Evolutionary conservation across 768 basidiomycete species (phyloP).

Genomic region (Exsudoporus frostii): DNA sequence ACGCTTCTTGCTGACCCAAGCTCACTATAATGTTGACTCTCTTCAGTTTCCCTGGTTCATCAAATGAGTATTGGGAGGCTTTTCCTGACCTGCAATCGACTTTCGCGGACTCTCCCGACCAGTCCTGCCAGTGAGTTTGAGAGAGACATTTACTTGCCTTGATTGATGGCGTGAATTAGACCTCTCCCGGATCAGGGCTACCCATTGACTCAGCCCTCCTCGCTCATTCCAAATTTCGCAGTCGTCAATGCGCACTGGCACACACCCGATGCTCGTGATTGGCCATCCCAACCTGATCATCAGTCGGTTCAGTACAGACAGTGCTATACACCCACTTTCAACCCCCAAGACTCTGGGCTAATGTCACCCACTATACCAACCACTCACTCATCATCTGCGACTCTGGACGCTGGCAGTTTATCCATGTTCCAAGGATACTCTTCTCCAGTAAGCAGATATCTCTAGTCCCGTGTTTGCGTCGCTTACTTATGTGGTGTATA

Average conservation of each 20-base stretch:
- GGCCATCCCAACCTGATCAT: background rate
- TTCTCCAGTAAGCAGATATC: background rate
- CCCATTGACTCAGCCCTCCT: background rate
- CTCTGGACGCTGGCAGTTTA: accelerated
- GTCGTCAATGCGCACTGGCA: background rate
- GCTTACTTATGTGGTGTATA: slow-evolving; percentile 1
- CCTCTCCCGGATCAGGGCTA: background rate
- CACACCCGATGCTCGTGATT: background rate
- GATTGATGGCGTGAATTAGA: background rate
- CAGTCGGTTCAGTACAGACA: background rate
- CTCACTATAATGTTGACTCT: background rate
- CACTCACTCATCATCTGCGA: too few relatives aligned
- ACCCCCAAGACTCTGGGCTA: background rate
- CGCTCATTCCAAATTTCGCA: too few relatives aligned
- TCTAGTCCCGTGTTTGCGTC: too few relatives aligned
- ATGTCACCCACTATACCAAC: background rate
- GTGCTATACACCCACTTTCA: background rate
- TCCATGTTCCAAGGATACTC: background rate
- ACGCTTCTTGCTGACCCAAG: background rate
- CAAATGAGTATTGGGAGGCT: background rate
- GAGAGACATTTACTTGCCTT: background rate
- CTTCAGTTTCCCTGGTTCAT: background rate
- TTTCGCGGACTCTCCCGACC: background rate
- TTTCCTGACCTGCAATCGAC: too few relatives aligned
- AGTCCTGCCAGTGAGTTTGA: background rate